Evolutionary conservation across 257 asterid genomes (phyloP).

Genomic region (Sherardia arvensis): DNA sequence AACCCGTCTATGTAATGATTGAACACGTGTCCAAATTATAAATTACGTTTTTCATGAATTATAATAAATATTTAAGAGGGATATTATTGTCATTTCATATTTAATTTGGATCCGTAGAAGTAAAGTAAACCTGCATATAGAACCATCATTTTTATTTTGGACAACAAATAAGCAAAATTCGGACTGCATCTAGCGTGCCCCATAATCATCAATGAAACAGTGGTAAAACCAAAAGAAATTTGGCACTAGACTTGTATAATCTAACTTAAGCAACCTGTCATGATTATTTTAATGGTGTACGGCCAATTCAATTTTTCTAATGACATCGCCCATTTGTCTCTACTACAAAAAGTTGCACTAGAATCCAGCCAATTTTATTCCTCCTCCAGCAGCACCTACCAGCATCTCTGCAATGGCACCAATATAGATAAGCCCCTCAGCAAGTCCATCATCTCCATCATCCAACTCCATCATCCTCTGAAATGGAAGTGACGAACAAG

Average conservation of each 20-base stretch:
- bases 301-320: background rate
- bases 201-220: background rate
- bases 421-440: background rate
- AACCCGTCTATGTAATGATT: too few relatives aligned
- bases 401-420: background rate
- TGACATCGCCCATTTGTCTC: background rate
- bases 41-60: too few relatives aligned
- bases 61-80: too few relatives aligned
- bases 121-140: too few relatives aligned
- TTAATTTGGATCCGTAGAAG: too few relatives aligned
- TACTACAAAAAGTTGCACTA: background rate
- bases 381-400: background rate
- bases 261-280: too few relatives aligned
- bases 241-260: background rate
- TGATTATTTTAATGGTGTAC: background rate
- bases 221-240: too few relatives aligned
- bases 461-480: background rate
- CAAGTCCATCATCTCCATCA: background rate
- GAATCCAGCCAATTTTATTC: background rate
- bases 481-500: slow-evolving; percentile 22
- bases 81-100: too few relatives aligned
- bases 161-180: too few relatives aligned
- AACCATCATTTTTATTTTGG: too few relatives aligned
- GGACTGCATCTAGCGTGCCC: too few relatives aligned
- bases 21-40: too few relatives aligned